Evolutionary conservation across 2,329 filamentous ascomycete species (phyloP).

Genomic region (Drechslerella dactyloides): DNA sequence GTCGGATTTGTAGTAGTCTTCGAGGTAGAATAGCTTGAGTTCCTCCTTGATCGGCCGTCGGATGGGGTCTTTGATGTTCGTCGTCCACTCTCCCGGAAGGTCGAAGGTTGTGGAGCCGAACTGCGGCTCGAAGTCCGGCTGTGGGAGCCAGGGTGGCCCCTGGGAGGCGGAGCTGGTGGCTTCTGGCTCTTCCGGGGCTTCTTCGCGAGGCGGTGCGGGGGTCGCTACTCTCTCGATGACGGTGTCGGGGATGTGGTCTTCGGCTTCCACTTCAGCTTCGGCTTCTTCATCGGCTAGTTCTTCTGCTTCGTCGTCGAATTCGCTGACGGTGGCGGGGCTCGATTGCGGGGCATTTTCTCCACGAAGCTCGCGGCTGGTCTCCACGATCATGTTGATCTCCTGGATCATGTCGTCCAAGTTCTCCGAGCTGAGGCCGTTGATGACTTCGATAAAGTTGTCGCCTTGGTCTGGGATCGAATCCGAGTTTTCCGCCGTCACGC

Average conservation of each 20-base stretch:
- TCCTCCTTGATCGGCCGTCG: constrained; percentile 43
- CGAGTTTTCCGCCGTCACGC: constrained; percentile 1
- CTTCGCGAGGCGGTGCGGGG: constrained; percentile 36
- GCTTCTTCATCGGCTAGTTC: constrained; percentile 33
- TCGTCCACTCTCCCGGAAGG: constrained; percentile 41
- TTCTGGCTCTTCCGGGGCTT: constrained; percentile 9
- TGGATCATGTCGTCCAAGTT: constrained; percentile 40
- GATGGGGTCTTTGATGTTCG: constrained; percentile 32
- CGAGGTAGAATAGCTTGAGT: constrained; percentile 42
- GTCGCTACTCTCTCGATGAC: constrained; percentile 29
- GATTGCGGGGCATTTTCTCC: background rate
- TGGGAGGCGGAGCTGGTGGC: constrained; percentile 10
- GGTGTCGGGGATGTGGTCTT: constrained; percentile 46
- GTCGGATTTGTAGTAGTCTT: constrained; percentile 50
- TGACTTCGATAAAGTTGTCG: constrained; percentile 26
- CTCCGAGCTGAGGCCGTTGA: constrained; percentile 18
- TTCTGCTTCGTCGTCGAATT: constrained; percentile 11
- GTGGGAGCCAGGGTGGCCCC: constrained; percentile 26
- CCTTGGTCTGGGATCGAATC: constrained; percentile 15
- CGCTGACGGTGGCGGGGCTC: background rate
- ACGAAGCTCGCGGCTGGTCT: constrained; percentile 21
- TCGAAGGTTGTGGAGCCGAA: constrained; percentile 44
- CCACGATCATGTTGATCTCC: constrained; percentile 38
- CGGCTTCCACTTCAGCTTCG: constrained; percentile 33
- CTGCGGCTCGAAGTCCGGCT: constrained; percentile 41